A percentile compares a stretch with the other conserved stretches of the same genome.
phyloP scores from a whole-genome alignment of 805 yeast genomes.

The Saturnispora ahearnii region DNA sequence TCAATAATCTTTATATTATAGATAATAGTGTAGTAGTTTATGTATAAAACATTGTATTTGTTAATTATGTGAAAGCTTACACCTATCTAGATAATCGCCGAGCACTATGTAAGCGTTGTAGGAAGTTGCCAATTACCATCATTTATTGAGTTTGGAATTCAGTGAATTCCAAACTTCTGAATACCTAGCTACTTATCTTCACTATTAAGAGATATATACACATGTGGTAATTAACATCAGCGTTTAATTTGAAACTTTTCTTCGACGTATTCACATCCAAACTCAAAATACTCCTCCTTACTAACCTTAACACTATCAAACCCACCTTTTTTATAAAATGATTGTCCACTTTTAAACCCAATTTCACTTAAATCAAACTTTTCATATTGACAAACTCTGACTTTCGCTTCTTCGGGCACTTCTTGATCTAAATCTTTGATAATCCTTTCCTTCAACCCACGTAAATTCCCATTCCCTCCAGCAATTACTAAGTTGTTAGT shows the following conservation, averaged over 20 bases:
- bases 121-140: too few relatives aligned
- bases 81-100: too few relatives aligned
- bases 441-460: constrained; percentile 58
- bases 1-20: too few relatives aligned
- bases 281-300: constrained; percentile 74
- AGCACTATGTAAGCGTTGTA: too few relatives aligned
- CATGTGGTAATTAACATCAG: background rate
- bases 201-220: too few relatives aligned
- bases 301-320: constrained; percentile 51
- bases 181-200: background rate
- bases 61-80: too few relatives aligned
- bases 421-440: constrained; percentile 53
- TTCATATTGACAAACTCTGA: constrained; percentile 34
- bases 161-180: too few relatives aligned
- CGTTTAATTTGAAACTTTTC: constrained; percentile 25
- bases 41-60: too few relatives aligned
- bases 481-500: constrained; percentile 69
- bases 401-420: constrained; percentile 63
- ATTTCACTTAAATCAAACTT: constrained; percentile 31
- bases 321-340: constrained; percentile 38
- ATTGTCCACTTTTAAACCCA: constrained; percentile 48
- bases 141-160: too few relatives aligned
- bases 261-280: constrained; percentile 47
- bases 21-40: too few relatives aligned
- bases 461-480: constrained; percentile 75